Evolutionary conservation across 352 stramenopile genomes (phyloP), one percentile per base, ranked within the genome.

Genomic region (Pythium apleroticum): DNA sequence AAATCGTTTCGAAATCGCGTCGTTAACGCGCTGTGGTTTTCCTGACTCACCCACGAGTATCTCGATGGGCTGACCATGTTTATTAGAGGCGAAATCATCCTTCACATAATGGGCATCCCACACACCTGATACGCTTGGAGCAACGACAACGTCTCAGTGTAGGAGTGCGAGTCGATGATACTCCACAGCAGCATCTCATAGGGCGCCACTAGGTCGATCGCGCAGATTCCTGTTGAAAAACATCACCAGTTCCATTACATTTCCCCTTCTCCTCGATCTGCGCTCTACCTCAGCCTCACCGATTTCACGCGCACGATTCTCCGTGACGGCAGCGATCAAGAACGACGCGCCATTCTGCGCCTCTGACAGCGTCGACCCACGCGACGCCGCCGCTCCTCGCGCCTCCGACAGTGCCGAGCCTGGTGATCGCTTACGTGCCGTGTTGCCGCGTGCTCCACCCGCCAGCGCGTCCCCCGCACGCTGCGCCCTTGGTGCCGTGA

Each of bases 171-270:
- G 59, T 93, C 85, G 52, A 93, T 91, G 45, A 93, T 69, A 20
- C 73, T 91, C 85, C 85, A 93, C 10, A 93, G 65, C 9, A 93
- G 59, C 17, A 93, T 53, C 58, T 93, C 85, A 46, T 91, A 81
- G 7, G 85, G 85, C 14, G 83, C 77, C 15, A 73, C 63, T 53
- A 93, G 75, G 56, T 93, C 85, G 28, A 93, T 80, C 8, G 84
- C 84, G 61, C 81, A 90, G 15, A 93, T 86, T 14, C 85, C 85
- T 81, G 52, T 53, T 10, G 41, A 11, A 12, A 11, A 35, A 28
- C 25, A 12, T 33, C 30, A 41, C 15, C 39, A 20, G 27, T 48
- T 14, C 7, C 30, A 24, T 27, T 27, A 48, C 6, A n/a, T 22
- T 15, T 20, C 7, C 22, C 9, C 9, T 1, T 17, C 48, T n/a